Base-by-base conservation (phyloP, 2,329 filamentous ascomycete genomes). In the Apiospora hydei region DNA sequence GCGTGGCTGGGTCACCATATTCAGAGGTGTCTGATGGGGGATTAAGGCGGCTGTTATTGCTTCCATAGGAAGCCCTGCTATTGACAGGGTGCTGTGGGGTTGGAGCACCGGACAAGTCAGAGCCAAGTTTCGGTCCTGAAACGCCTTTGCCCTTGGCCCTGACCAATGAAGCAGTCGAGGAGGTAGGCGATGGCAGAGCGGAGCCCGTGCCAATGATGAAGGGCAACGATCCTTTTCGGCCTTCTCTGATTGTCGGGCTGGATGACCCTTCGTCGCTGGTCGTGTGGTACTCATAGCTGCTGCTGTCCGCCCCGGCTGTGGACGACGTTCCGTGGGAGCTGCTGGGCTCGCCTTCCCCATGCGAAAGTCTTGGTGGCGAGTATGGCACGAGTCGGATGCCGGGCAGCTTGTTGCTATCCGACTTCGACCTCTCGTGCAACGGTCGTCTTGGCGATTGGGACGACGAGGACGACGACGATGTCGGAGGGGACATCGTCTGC, bases 311-410 rank as follows among this genome's bases (percentile, higher is more conserved):
- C 67, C 72, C 73, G 38, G 43, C 24, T 72, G 53, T 47, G 76
- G 34, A 67, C 43, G 74, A 73, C 16, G 71, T 51, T 70, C 67
- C 75, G 72, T 75, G 75, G 73, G 77, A 76, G 49, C 67, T 74
- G 51, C 72, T 68, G 68, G 75, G 72, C 71, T 77, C 77, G 70
- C 73, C 73, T 68, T 81, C 81, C 34, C 49, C 68, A 38, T 69
- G 46, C n/a, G 71, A 41, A 26, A 76, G 79, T 68, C 82, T 82
- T 10, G 85, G 84, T 64, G 85, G 85, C 30, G 85, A 84, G 75
- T 87, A 87, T 26, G 85, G 85, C 69, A 88, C 86, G 71, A 87
- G 76, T 69, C 86, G 85, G 76, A 88, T 87, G 72, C 82, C 82
- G 72, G 82, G 81, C 57, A 82, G 79, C 51, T 75, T 78, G 75